Conservation (phyloP, 352 stramenopile species). For the Globisporangium lucens region DNA sequence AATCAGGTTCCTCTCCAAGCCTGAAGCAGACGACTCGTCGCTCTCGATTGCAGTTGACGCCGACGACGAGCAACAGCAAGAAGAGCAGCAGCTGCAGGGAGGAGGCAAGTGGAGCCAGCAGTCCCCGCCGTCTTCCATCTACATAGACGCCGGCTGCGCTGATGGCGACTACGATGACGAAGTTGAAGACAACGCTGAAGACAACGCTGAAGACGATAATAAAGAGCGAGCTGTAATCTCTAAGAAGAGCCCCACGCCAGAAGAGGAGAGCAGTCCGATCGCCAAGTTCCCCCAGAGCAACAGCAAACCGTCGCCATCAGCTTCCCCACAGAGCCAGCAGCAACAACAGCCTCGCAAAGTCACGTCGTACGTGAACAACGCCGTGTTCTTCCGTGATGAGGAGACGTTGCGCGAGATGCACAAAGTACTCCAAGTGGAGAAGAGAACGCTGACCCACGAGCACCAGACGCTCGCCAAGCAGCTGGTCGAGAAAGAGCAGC, state of each 20-base stretch:
- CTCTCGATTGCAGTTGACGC: not conserved
- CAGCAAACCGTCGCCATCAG: not conserved
- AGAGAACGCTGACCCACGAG: constrained; percentile 32
- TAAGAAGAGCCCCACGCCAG: not conserved
- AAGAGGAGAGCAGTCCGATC: constrained; percentile 2
- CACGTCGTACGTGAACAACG: constrained; percentile 22
- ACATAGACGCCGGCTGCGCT: constrained; percentile 12
- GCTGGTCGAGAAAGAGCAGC: constrained; percentile 32
- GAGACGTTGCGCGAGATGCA: constrained; percentile 47
- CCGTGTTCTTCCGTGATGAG: constrained; percentile 55
- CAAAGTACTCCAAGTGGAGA: constrained; percentile 33
- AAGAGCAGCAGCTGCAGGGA: not conserved
- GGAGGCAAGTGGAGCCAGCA: not conserved
- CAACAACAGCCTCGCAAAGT: constrained; percentile 18
- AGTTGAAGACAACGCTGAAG: constrained; percentile 19
- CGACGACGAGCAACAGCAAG: not conserved
- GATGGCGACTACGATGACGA: constrained; percentile 20
- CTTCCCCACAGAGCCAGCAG: not conserved
- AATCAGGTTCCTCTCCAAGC: constrained; percentile 22
- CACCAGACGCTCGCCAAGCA: constrained; percentile 30
- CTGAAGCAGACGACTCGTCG: not conserved
- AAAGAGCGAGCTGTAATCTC: constrained; percentile 1
- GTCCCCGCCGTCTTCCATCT: constrained; percentile 15
- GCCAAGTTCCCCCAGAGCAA: not conserved
- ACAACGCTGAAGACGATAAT: constrained; percentile 18